phyloP scores from a whole-genome alignment of 306 rosid genomes.

The Malus asiatica region DNA sequence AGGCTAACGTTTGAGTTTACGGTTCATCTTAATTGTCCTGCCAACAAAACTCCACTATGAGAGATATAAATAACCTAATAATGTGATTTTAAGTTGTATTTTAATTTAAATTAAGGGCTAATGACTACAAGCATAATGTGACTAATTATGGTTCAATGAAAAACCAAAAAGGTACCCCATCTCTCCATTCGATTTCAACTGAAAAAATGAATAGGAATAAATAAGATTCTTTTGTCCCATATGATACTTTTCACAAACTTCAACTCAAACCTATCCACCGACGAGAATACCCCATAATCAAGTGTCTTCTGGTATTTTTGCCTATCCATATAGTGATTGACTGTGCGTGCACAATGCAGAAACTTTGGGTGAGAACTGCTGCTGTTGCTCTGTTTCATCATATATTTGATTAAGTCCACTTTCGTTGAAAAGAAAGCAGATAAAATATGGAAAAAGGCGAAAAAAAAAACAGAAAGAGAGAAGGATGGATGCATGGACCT shows the following conservation, averaged over 20 bases:
- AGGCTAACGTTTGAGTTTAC: neutral
- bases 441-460: neutral
- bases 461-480: neutral
- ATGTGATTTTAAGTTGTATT: neutral
- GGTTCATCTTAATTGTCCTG: neutral
- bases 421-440: neutral
- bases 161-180: too few relatives aligned
- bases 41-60: neutral
- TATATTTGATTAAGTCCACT: neutral
- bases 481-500: neutral
- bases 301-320: neutral
- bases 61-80: neutral
- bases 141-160: neutral
- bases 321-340: neutral
- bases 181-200: neutral
- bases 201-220: neutral
- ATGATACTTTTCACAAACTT: neutral
- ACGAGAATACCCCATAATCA: neutral
- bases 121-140: neutral
- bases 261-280: neutral
- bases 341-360: neutral
- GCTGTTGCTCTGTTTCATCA: constrained; percentile 5
- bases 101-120: neutral
- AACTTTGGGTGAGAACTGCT: neutral
- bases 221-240: neutral